A percentile compares a stretch with the other conserved stretches of the same genome.
These are phyloP conservation scores for Hygrophoropsis aurantiaca DNA, from an alignment of 768 basidiomycete genomes.

Conservation along the genomic window DNA sequence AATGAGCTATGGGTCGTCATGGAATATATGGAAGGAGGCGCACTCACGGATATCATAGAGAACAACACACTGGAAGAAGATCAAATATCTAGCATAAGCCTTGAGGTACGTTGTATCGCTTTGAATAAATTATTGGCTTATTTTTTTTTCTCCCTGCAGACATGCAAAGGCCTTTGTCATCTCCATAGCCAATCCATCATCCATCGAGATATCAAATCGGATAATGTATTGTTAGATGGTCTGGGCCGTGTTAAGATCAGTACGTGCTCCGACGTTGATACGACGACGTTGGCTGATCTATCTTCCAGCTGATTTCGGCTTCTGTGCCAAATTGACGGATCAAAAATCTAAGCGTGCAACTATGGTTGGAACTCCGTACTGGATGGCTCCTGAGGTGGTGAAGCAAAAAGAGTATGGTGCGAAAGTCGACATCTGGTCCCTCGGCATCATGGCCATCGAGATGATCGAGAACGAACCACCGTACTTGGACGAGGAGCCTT, in stretches of 20 bases:
- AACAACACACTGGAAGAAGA: slow-evolving; percentile 94
- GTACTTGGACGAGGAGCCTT: slow-evolving; percentile 91
- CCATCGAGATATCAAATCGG: slow-evolving; percentile 96
- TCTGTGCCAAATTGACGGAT: slow-evolving; percentile 94
- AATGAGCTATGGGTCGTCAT: slow-evolving; percentile 96
- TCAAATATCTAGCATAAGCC: slow-evolving; percentile 88
- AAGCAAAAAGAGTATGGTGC: slow-evolving; percentile 97
- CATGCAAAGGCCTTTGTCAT: slow-evolving; percentile 93
- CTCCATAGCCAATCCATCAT: slow-evolving; percentile 93
- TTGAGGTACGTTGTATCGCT: slow-evolving; percentile 63
- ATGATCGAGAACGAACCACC: slow-evolving; percentile 99
- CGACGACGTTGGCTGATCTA: slow-evolving; percentile 3
- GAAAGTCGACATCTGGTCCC: slow-evolving; percentile 95
- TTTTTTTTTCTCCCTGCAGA: slow-evolving; percentile 45
- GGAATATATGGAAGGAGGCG: slow-evolving; percentile 99
- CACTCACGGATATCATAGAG: slow-evolving; percentile 96
- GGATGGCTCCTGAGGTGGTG: slow-evolving; percentile 99
- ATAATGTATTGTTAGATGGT: slow-evolving; percentile 92
- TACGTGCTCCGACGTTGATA: slow-evolving; percentile 40
- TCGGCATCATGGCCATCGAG: slow-evolving; percentile 98
- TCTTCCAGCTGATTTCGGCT: slow-evolving; percentile 88
- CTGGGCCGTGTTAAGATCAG: slow-evolving; percentile 97
- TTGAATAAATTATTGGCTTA: not conserved
- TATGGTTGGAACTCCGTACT: slow-evolving; percentile 98
- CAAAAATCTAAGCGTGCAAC: slow-evolving; percentile 96